A percentile compares a stretch with the other conserved stretches of the same genome.
phyloP scores from a whole-genome alignment of 306 rosid genomes.

The Malus domestica region DNA sequence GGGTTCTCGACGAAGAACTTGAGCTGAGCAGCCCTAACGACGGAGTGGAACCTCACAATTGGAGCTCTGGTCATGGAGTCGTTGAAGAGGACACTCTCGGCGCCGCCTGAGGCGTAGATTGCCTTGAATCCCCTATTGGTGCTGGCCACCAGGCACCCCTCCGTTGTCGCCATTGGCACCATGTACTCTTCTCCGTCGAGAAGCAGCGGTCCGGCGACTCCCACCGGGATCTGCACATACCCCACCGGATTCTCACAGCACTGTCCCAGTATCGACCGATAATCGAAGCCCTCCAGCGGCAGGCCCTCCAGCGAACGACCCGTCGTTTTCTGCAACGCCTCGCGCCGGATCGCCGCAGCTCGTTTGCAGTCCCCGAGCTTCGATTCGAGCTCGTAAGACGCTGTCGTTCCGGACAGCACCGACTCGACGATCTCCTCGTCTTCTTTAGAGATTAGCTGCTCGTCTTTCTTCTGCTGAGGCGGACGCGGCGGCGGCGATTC shows the following conservation, averaged over 20 bases:
- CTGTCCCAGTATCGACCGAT: conserved; percentile 22
- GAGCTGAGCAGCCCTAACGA: conserved; percentile 6
- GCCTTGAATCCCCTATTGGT: conserved; percentile 23
- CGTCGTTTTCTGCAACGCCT: conserved; percentile 17
- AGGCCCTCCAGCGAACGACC: conserved; percentile 21
- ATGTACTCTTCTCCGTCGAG: conserved; percentile 15
- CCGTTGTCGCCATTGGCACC: conserved; percentile 28
- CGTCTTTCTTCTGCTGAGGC: neutral
- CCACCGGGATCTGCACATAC: conserved; percentile 26
- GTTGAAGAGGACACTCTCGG: conserved; percentile 4
- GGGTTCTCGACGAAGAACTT: conserved; percentile 24
- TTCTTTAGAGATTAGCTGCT: neutral
- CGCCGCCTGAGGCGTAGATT: conserved; percentile 19
- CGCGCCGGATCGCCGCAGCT: conserved; percentile 16
- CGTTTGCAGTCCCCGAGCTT: conserved; percentile 18
- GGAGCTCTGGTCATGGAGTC: conserved; percentile 31
- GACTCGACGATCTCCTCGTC: conserved; percentile 13
- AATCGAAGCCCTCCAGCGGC: conserved; percentile 21
- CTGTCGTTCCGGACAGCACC: conserved; percentile 8
- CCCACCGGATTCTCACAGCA: conserved; percentile 31
- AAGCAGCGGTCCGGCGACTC: conserved; percentile 23
- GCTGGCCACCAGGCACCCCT: conserved; percentile 26
- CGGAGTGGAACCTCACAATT: conserved; percentile 12
- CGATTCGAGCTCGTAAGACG: conserved; percentile 17
- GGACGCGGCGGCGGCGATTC: neutral